These are phyloP conservation scores for Coniochaeta sp. DNA, from an alignment of 2,329 filamentous ascomycete genomes.

Conservation along the genomic window DNA sequence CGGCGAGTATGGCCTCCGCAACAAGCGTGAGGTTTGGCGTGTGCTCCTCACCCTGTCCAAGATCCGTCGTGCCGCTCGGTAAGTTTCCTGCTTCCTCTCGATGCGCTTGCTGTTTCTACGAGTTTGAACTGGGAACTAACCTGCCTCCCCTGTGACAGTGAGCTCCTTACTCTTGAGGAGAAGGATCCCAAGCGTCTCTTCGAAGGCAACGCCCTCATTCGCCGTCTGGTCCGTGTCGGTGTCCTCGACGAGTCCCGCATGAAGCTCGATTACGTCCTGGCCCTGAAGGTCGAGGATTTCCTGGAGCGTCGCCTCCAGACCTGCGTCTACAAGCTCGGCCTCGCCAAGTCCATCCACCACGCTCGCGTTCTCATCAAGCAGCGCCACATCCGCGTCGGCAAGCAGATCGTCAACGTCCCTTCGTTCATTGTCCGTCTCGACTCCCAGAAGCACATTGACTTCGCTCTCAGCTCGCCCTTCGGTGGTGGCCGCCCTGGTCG, in stretches of 20 bases:
- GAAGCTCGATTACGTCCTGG: constrained; percentile 99
- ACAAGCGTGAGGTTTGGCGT: constrained; percentile 99
- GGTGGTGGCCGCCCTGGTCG: constrained; percentile 95
- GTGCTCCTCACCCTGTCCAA: constrained; percentile 99
- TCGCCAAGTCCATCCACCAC: constrained; percentile 99
- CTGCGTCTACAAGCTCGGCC: constrained; percentile 99
- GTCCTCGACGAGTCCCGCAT: constrained; percentile 99
- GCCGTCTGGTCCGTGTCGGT: constrained; percentile 98
- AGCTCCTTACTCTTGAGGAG: constrained; percentile 99
- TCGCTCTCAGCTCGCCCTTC: constrained; percentile 93
- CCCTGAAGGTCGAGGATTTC: constrained; percentile 99
- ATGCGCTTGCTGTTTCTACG: neutral
- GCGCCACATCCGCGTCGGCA: constrained; percentile 99
- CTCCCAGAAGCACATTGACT: constrained; percentile 99
- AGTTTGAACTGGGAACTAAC: constrained; percentile 5
- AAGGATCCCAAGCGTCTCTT: constrained; percentile 99
- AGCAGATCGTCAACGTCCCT: constrained; percentile 99
- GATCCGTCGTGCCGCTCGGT: constrained; percentile 99
- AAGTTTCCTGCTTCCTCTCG: constrained; percentile 28
- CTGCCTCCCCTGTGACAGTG: constrained; percentile 48
- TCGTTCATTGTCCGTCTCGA: constrained; percentile 99
- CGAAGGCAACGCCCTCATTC: constrained; percentile 99
- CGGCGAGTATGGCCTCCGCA: constrained; percentile 98
- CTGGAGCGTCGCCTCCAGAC: constrained; percentile 99
- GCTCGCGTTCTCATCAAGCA: constrained; percentile 99